Base-by-base conservation (phyloP, 2,329 filamentous ascomycete genomes). In the Hyphodiscus sp. region DNA sequence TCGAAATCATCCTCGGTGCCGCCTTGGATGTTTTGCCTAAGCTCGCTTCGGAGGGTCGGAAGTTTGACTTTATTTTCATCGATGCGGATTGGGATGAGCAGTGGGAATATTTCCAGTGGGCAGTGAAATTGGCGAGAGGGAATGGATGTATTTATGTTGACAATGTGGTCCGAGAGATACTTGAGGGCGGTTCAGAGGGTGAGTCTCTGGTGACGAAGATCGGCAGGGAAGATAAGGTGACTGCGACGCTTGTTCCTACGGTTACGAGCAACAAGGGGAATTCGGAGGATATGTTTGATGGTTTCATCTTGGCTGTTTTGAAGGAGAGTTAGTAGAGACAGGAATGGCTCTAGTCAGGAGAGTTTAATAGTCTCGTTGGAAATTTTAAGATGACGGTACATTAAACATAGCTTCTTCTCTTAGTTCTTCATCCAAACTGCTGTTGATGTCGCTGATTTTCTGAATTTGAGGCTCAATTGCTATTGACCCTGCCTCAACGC, bases 41-140 rank as follows among this genome's bases (percentile, higher is more conserved):
- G 48, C 61, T 81, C 16, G 65, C 58, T 0, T 64, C 68, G 8
- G 72, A 79, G 54, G 70, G 73, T 1, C 66, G 66, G 11, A 66
- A 67, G 45, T 78, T 77, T 54, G 76, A 76, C 52, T 69, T 81
- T 56, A 71, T 75, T 1, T 80, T 80, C 54, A 75, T 81, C 38
- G 77, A 81, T 61, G 78, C 77, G 7, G 74, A 76, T 46, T 77
- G 76, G 66, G 67, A 68, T 44, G 74, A 76, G 57, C 76, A 78
- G 52, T 74, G 70, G 67, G 69, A 70, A 26, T 78, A 78, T 56
- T 76, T 79, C 44, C 69, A 78, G 51, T 66, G 66, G 58, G 73
- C 73, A 2, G 63, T 75, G 19, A 68, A 68, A 33, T 66, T 78
- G 62, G 69, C 67, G 0, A 67, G 70, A n/a, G 58, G 61, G 0